Percentiles rank a stretch among this genome's conserved stretches.
Evolutionary conservation across 169 alveolate species (phyloP).

Genomic region (Plasmodium adleri): DNA sequence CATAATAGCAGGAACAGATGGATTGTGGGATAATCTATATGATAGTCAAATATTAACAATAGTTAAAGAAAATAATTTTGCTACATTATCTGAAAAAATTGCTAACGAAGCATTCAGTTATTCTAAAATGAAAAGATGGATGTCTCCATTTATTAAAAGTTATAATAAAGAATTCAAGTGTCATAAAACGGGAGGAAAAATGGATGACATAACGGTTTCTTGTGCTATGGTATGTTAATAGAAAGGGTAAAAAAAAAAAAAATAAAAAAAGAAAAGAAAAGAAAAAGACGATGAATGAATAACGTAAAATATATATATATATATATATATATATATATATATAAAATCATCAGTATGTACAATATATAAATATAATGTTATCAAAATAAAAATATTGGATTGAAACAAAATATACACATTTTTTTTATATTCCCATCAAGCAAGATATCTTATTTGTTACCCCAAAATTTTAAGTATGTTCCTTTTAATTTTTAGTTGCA

Average conservation of each 20-base stretch:
- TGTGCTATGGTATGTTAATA: constrained; percentile 40
- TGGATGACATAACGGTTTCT: constrained; percentile 57
- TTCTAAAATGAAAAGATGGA: constrained; percentile 58
- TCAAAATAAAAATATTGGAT: too few species aligned
- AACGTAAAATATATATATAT: too few species aligned
- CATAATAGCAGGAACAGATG: constrained; percentile 49
- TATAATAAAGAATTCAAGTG: constrained; percentile 32
- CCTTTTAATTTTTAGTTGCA: too few species aligned
- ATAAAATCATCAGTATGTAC: too few species aligned
- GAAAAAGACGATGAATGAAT: too few species aligned
- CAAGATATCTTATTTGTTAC: too few species aligned
- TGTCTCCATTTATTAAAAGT: constrained; percentile 46
- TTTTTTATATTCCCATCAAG: too few species aligned
- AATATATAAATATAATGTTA: too few species aligned
- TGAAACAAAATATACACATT: too few species aligned
- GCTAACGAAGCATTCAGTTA: constrained; percentile 49
- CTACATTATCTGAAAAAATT: constrained; percentile 39
- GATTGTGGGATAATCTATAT: constrained; percentile 34
- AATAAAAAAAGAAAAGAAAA: background rate
- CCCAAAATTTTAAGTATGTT: too few species aligned
- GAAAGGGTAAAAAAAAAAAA: background rate
- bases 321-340: too few species aligned
- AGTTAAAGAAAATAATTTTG: constrained; percentile 20
- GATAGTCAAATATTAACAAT: constrained; percentile 57
- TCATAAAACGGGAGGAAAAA: constrained; percentile 32